phyloP scores from a whole-genome alignment of 2,329 filamentous ascomycete species.

The Moelleriella libera region DNA sequence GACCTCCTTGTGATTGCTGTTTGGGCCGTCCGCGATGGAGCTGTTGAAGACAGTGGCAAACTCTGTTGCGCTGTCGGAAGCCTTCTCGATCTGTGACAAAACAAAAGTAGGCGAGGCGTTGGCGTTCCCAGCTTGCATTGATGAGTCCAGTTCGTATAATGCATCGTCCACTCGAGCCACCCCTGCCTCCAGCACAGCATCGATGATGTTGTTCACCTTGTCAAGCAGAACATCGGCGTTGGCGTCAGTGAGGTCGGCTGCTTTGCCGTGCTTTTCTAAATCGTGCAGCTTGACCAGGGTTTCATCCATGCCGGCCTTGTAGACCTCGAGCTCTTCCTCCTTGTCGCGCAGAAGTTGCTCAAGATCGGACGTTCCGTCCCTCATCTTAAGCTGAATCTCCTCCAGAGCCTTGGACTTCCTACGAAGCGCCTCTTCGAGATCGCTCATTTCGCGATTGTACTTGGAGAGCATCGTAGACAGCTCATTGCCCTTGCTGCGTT shows the following conservation, averaged over 20 bases:
- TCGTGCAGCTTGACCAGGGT: constrained; percentile 87
- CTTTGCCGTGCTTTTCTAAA: constrained; percentile 60
- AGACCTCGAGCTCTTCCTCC: constrained; percentile 94
- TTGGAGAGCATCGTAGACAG: constrained; percentile 87
- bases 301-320: constrained; percentile 96
- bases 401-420: constrained; percentile 82
- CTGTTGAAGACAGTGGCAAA: constrained; percentile 98
- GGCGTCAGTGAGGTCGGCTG: constrained; percentile 50
- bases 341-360: constrained; percentile 80
- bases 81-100: constrained; percentile 93
- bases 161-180: constrained; percentile 92
- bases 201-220: constrained; percentile 96
- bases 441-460: constrained; percentile 94
- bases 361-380: constrained; percentile 72
- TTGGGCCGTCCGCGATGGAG: constrained; percentile 92
- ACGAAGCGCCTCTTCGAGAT: constrained; percentile 82
- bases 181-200: constrained; percentile 86
- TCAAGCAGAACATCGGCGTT: constrained; percentile 77
- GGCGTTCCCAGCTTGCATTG: constrained; percentile 97
- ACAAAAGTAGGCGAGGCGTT: constrained; percentile 92
- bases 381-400: constrained; percentile 63
- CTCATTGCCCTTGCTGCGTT: constrained; percentile 88
- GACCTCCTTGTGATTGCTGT: constrained; percentile 76
- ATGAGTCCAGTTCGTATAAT: constrained; percentile 90
- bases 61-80: constrained; percentile 84